Evolutionary conservation across 2,329 filamentous ascomycete species (phyloP).

Genomic region (Leptographium flavum): DNA sequence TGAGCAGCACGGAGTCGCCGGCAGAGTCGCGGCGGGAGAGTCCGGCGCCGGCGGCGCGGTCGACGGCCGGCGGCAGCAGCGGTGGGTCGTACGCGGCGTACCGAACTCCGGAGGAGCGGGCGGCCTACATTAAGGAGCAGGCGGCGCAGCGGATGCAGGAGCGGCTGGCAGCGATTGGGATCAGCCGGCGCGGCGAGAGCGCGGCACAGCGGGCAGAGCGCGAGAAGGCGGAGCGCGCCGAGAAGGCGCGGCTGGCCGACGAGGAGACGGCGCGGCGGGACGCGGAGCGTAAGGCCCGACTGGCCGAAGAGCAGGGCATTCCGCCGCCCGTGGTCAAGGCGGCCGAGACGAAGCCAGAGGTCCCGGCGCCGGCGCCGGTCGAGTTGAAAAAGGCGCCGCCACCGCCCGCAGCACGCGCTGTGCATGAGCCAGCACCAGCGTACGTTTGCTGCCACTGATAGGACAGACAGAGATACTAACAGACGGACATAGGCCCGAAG

Average conservation of each 20-base stretch:
- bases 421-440: slow-evolving; percentile 63
- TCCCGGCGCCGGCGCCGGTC: slow-evolving; percentile 20
- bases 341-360: slow-evolving; percentile 22
- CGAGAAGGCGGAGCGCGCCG: slow-evolving; percentile 74
- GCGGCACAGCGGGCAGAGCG: slow-evolving; percentile 75
- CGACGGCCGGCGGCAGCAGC: slow-evolving; percentile 34
- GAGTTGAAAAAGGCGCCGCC: slow-evolving; percentile 56
- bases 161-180: slow-evolving; percentile 79
- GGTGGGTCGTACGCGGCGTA: slow-evolving; percentile 67
- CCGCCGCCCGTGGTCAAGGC: no score
- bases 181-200: slow-evolving; percentile 76
- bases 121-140: slow-evolving; percentile 93
- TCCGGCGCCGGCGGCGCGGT: slow-evolving; percentile 20
- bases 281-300: slow-evolving; percentile 67
- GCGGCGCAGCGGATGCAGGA: slow-evolving; percentile 96
- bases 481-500: slow-evolving; percentile 66
- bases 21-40: slow-evolving; percentile 15
- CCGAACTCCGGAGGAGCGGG: slow-evolving; percentile 82
- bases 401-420: slow-evolving; percentile 24
- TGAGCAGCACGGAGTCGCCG: slow-evolving; percentile 12
- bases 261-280: slow-evolving; percentile 87
- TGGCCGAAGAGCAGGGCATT: slow-evolving; percentile 61
- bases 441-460: no score
- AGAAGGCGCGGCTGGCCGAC: slow-evolving; percentile 77
- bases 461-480: no score